Conservation (phyloP, 2,329 filamentous ascomycete genomes). For the Curvularia hawaiiensis region DNA sequence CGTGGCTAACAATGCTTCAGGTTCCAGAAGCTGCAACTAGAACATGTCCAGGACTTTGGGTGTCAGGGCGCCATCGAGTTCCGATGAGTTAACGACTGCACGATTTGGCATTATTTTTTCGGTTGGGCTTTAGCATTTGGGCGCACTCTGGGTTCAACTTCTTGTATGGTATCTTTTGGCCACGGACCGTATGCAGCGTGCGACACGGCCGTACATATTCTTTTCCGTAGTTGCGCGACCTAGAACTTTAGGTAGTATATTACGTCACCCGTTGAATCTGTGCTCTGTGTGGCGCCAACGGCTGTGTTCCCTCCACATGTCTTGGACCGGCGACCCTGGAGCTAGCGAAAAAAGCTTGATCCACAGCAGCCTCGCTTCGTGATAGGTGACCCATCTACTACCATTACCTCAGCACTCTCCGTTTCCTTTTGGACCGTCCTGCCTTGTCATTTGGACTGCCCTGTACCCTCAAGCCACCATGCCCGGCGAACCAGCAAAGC, state of each 20-base stretch:
- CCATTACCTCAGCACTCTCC: conserved; percentile 21
- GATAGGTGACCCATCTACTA: conserved; percentile 26
- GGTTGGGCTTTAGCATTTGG: conserved; percentile 35
- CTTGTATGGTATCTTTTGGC: conserved; percentile 34
- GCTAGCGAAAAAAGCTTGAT: conserved; percentile 43
- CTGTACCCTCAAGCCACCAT: conserved; percentile 25
- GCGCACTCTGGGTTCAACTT: conserved; percentile 30
- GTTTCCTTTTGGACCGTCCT: conserved; percentile 1
- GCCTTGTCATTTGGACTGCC: conserved; percentile 3
- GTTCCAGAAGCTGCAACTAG: conserved; percentile 90
- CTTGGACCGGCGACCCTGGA: conserved; percentile 19
- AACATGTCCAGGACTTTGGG: conserved; percentile 83
- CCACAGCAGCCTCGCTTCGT: conserved; percentile 30
- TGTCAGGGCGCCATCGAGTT: conserved; percentile 90
- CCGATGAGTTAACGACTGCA: conserved; percentile 60
- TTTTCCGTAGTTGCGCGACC: conserved; percentile 17
- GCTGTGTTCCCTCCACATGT: conserved; percentile 15
- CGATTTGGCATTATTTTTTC: conserved; percentile 26
- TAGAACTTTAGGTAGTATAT: conserved; percentile 13
- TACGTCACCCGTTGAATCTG: conserved; percentile 25
- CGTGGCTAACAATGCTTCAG: conserved; percentile 54
- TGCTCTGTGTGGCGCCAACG: conserved; percentile 16
- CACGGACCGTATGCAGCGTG: conserved; percentile 39
- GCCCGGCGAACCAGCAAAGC: conserved; percentile 45
- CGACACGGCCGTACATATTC: conserved; percentile 27